Conservation (phyloP, 192 early-diverging fungal species). For the Thamnidium elegans region DNA sequence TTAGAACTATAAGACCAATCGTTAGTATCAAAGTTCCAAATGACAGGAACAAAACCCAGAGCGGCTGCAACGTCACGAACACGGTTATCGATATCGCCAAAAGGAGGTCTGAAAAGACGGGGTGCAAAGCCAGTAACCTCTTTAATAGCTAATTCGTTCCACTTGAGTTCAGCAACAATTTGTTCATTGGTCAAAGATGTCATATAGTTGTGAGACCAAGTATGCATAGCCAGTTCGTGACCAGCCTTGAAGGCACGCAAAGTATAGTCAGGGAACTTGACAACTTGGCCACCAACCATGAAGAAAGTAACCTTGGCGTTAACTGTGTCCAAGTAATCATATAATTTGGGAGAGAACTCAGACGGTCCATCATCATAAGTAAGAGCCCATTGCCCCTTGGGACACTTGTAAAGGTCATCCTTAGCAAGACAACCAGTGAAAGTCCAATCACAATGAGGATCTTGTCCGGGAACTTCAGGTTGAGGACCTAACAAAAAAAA, state of each 20-base stretch:
- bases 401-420: constrained; percentile 47
- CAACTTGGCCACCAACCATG: constrained; percentile 47
- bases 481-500: constrained; percentile 9
- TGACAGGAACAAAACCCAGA: constrained; percentile 49
- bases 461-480: constrained; percentile 21
- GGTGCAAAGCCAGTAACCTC: constrained; percentile 51
- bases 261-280: constrained; percentile 43
- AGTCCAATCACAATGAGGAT: constrained; percentile 50
- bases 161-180: constrained; percentile 60
- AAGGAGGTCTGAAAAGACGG: constrained; percentile 61
- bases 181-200: constrained; percentile 58
- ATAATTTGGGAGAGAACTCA: constrained; percentile 38
- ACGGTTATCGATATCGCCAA: constrained; percentile 67
- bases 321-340: constrained; percentile 39
- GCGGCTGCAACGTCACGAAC: constrained; percentile 51
- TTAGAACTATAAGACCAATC: constrained; percentile 40
- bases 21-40: constrained; percentile 52
- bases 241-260: constrained; percentile 35
- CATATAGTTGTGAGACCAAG: constrained; percentile 58
- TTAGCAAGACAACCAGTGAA: constrained; percentile 42
- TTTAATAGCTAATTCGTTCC: constrained; percentile 51
- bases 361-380: constrained; percentile 53
- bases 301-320: constrained; percentile 45
- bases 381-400: constrained; percentile 47
- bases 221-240: constrained; percentile 53